Base-by-base conservation (phyloP, 2,329 filamentous ascomycete species). In the Grosmannia penicillata region DNA sequence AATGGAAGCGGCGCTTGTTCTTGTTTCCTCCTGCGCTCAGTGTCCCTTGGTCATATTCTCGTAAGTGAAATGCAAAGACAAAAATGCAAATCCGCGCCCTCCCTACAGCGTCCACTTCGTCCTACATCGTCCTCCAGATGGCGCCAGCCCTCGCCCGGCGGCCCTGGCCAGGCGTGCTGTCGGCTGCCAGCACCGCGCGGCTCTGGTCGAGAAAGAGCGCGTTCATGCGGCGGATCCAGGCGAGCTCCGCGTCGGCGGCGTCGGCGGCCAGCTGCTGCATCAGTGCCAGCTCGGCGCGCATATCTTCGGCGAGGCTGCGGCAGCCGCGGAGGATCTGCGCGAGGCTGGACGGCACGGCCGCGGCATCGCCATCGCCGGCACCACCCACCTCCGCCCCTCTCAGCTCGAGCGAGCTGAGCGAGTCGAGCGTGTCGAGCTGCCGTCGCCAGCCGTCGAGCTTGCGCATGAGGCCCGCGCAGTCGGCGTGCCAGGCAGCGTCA, bases 211-310 rank as follows among this genome's bases (percentile, higher is more conserved):
- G n/a, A n/a, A n/a, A n/a, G n/a, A n/a, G 57, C 60, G 61, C 51
- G 48, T 68, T 74, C 58, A 71, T 66, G 41, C 50, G 56, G 52
- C 62, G 61, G 31, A 81, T 69, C 71, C 76, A 79, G 30, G 59
- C 61, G 40, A 64, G 63, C 54, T 82, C 77, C 32, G 65, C 60
- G 33, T 55, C 57, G 37, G 73, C 54, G 5, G 72, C 68, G 47
- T 74, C 72, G 33, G 56, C 58, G 55, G 78, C 73, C 40, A 82
- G 69, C 48, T 66, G 62, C 39, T 63, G 63, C 76, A 82, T 81
- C 42, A 67, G 43, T n/a, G 54, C 54, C 44, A 82, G 56, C 58
- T 81, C 77, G n/a, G 58, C 60, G 32, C 76, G 53, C 75, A 80
- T 80, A 26, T 66, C 70, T 34, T 58, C 51, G 11, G 78, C 62